Conservation (phyloP, 495 filamentous ascomycete genomes). For the Paragyromitra xinjiangensis region DNA sequence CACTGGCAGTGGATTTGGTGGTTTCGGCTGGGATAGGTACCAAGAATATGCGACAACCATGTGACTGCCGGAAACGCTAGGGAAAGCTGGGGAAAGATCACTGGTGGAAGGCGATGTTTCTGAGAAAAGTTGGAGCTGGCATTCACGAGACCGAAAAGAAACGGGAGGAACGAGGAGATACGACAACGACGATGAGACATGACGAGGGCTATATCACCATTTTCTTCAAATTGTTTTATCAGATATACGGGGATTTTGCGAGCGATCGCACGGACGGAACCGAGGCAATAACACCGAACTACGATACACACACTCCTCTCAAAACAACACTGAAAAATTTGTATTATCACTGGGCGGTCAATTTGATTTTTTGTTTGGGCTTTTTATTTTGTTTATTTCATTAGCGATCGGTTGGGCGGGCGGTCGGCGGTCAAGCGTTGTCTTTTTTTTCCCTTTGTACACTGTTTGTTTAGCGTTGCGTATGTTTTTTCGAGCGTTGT, state of each 20-base stretch:
- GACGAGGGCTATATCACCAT: conserved; percentile 44
- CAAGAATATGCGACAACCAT: conserved; percentile 70
- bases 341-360: conserved; percentile 54
- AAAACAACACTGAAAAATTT: conserved; percentile 49
- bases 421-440: conserved; percentile 53
- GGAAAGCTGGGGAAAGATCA: conserved; percentile 57
- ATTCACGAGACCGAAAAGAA: conserved; percentile 47
- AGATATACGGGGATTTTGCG: conserved; percentile 46
- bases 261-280: conserved; percentile 46
- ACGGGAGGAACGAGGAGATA: conserved; percentile 35
- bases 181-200: conserved; percentile 50
- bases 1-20: conserved; percentile 74
- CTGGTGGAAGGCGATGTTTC: conserved; percentile 52
- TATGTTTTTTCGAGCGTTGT: conserved; percentile 45
- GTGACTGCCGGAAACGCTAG: conserved; percentile 64
- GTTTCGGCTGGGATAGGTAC: conserved; percentile 80
- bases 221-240: conserved; percentile 50
- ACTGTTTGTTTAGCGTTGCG: conserved; percentile 49
- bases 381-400: conserved; percentile 43
- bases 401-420: conserved; percentile 49
- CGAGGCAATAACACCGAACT: conserved; percentile 45
- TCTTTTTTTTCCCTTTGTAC: conserved; percentile 50
- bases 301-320: conserved; percentile 49
- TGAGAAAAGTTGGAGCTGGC: conserved; percentile 50
- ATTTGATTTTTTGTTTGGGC: conserved; percentile 53